phyloP scores from a whole-genome alignment of 2,329 filamentous ascomycete genomes.

The Penicillium vulpinum region DNA sequence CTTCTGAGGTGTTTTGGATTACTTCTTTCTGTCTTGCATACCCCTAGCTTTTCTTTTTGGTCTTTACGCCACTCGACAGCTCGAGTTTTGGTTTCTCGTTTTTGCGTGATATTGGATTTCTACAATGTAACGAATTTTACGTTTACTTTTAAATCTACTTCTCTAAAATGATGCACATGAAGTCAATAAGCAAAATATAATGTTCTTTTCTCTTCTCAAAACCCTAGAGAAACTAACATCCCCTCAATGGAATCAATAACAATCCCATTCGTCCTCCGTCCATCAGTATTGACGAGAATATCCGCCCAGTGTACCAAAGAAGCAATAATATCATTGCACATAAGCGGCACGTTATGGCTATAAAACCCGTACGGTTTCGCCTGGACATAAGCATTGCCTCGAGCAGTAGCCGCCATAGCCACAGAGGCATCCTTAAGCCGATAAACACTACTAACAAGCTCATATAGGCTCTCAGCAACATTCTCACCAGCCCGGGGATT shows the following conservation, averaged over 20 bases:
- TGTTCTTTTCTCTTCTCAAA: background rate
- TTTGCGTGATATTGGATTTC: conserved; percentile 2
- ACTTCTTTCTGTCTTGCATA: background rate
- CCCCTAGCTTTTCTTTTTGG: background rate
- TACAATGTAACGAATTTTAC: conserved; percentile 5
- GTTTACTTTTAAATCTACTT: background rate
- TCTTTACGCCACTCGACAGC: conserved; percentile 6
- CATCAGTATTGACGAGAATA: conserved; percentile 6
- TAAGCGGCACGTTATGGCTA: background rate
- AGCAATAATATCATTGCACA: conserved; percentile 1
- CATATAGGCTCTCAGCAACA: conserved; percentile 10
- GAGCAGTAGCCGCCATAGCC: background rate
- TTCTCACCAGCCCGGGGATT: conserved; percentile 12
- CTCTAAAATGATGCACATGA: background rate
- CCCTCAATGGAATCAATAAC: background rate
- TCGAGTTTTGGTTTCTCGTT: background rate
- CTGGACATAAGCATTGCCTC: background rate
- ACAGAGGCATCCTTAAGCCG: background rate
- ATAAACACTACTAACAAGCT: conserved; percentile 3
- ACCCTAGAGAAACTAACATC: background rate
- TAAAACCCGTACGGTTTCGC: conserved; percentile 3
- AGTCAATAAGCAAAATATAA: background rate
- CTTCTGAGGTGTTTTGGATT: conserved; percentile 53
- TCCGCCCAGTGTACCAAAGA: conserved; percentile 7
- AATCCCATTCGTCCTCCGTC: conserved; percentile 1